Percentiles rank a stretch among this genome's conserved stretches.
Conservation (phyloP, 2,329 filamentous ascomycete species). For the Bisporella sp. region DNA sequence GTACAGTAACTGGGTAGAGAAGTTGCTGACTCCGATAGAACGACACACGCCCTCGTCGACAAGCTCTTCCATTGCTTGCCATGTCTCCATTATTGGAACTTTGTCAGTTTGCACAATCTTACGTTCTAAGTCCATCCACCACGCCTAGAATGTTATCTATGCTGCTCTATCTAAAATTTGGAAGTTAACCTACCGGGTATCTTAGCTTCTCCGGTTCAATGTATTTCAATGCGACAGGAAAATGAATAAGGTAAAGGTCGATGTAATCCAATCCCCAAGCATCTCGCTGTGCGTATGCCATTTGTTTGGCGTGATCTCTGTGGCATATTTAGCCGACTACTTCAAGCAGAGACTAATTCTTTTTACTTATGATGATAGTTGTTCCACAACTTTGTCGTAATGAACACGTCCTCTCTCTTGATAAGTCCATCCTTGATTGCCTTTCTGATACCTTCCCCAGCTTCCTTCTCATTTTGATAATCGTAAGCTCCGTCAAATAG, state of each 20-base stretch:
- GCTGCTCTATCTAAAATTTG: no score
- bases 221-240: constrained; percentile 60
- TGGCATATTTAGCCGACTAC: not conserved
- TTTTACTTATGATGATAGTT: constrained; percentile 33
- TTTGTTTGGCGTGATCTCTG: constrained; percentile 46
- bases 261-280: constrained; percentile 42
- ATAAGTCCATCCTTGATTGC: constrained; percentile 51
- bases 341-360: not conserved
- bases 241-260: constrained; percentile 46
- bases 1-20: constrained; percentile 70
- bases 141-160: constrained; percentile 15
- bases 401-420: constrained; percentile 54
- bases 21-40: constrained; percentile 77
- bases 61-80: constrained; percentile 69
- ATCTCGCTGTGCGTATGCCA: constrained; percentile 50
- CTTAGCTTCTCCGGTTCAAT: constrained; percentile 42
- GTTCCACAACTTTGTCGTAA: constrained; percentile 63
- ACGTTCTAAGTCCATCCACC: constrained; percentile 57
- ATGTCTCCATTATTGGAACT: constrained; percentile 71
- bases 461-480: constrained; percentile 60
- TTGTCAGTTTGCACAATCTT: constrained; percentile 52
- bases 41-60: constrained; percentile 60
- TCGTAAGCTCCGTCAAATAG: constrained; percentile 47
- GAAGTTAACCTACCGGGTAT: constrained; percentile 12
- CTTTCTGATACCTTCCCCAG: constrained; percentile 55